phyloP scores from a whole-genome alignment of 2,329 filamentous ascomycete species.

The Lizonia empirigonia region DNA sequence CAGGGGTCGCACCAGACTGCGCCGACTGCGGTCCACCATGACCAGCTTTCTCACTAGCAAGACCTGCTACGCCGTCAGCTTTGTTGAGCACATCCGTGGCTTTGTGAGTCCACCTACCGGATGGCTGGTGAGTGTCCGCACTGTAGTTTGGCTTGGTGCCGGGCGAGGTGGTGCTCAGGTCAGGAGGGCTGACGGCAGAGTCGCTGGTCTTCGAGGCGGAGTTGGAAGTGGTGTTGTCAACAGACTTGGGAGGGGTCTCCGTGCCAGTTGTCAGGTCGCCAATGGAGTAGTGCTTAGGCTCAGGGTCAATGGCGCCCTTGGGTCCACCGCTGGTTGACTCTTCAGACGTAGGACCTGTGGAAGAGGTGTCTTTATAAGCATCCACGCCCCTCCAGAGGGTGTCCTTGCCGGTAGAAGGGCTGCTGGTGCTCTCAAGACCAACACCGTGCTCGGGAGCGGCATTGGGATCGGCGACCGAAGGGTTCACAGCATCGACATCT shows the following conservation, averaged over 20 bases:
- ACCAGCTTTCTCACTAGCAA: constrained; percentile 61
- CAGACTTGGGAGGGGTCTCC: constrained; percentile 65
- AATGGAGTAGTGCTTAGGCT: constrained; percentile 15
- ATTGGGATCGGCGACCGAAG: constrained; percentile 61
- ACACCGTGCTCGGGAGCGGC: constrained; percentile 48
- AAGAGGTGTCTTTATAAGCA: constrained; percentile 8
- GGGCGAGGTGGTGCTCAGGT: constrained; percentile 15
- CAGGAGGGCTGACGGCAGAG: constrained; percentile 16
- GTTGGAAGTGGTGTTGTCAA: constrained; percentile 8
- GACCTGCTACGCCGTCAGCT: constrained; percentile 52
- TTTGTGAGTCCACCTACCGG: constrained; percentile 34
- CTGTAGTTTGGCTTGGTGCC: constrained; percentile 14
- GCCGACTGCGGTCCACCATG: constrained; percentile 39
- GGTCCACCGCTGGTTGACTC: constrained; percentile 5
- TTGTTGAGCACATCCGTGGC: constrained; percentile 27
- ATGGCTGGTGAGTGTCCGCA: constrained; percentile 12
- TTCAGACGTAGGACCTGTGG: constrained; percentile 4
- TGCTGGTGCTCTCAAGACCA: constrained; percentile 1
- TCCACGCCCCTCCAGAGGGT: constrained; percentile 16
- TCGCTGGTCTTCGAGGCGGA: constrained; percentile 21
- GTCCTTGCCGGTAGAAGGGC: constrained; percentile 1
- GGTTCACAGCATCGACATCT: constrained; percentile 33
- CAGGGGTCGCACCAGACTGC: constrained; percentile 18
- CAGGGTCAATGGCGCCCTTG: constrained; percentile 11
- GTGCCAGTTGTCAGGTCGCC: constrained; percentile 14